These are phyloP conservation scores for Termitomyces heimii DNA, from an alignment of 768 basidiomycete species.

Conservation along the genomic window DNA sequence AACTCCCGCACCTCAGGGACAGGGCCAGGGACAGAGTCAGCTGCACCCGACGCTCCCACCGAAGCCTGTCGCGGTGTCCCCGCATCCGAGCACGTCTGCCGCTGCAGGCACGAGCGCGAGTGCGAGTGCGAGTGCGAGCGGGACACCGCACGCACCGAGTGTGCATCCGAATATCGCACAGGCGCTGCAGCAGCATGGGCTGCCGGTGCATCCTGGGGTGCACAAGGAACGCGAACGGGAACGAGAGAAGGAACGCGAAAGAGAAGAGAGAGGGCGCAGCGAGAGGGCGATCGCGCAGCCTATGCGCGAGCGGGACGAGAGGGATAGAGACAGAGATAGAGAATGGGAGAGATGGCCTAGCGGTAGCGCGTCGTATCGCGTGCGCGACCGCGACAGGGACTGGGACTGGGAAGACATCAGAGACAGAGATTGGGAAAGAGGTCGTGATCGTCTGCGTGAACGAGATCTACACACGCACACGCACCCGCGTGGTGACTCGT, in stretches of 20 bases:
- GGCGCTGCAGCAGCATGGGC: neutral
- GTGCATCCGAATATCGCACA: conserved; percentile 2
- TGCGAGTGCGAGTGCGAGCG: neutral
- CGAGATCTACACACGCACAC: neutral
- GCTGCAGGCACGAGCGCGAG: too few species aligned
- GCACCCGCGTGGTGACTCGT: neutral
- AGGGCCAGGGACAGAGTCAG: neutral
- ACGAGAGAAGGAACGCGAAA: too few species aligned
- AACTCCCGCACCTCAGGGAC: neutral
- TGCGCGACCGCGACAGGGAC: neutral
- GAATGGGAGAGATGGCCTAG: too few species aligned
- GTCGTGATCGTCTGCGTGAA: neutral
- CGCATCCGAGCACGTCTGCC: neutral
- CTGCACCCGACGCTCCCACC: conserved; percentile 11
- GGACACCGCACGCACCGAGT: neutral
- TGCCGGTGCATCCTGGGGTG: conserved; percentile 12
- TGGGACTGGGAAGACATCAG: conserved; percentile 1
- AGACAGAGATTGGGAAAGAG: neutral
- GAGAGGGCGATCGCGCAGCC: conserved; percentile 4
- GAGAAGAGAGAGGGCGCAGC: too few species aligned
- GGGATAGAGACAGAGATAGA: conserved; percentile 6
- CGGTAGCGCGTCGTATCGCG: too few species aligned
- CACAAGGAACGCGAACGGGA: neutral
- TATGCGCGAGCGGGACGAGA: conserved; percentile 9
- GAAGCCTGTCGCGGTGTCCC: neutral